A percentile compares a stretch with the other conserved stretches of the same genome.
phyloP scores from a whole-genome alignment of 2,329 filamentous ascomycete species.

The Metarhizium guizhouense region DNA sequence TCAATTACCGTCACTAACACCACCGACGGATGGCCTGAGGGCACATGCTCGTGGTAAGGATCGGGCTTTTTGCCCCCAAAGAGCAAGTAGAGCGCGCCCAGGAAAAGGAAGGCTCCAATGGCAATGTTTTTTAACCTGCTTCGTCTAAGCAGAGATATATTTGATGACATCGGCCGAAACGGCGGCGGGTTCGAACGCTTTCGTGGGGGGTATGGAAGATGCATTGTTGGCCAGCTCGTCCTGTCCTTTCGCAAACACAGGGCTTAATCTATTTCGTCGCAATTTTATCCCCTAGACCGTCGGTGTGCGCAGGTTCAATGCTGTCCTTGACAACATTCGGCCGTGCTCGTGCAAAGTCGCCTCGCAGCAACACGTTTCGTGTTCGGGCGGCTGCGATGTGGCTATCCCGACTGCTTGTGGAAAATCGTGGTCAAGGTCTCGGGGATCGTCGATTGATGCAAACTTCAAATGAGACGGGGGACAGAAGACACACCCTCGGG shows the following conservation, averaged over 20 bases:
- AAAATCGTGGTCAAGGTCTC: not conserved
- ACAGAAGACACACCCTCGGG: not conserved
- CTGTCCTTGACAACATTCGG: not conserved
- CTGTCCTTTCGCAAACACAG: not conserved
- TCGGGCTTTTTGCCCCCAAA: constrained; percentile 24
- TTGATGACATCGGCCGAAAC: constrained; percentile 54
- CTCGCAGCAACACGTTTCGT: not conserved
- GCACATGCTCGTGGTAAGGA: constrained; percentile 27
- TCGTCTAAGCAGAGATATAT: constrained; percentile 45
- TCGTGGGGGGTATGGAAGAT: constrained; percentile 81
- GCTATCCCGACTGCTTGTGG: not conserved
- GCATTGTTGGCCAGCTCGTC: constrained; percentile 47
- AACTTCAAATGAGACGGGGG: not conserved
- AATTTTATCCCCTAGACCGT: not conserved
- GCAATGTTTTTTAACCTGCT: constrained; percentile 53
- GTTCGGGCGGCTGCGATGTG: not conserved
- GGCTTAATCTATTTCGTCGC: not conserved
- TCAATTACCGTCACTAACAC: constrained; percentile 86
- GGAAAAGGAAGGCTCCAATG: constrained; percentile 41
- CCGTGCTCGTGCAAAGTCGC: not conserved
- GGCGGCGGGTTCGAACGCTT: constrained; percentile 71
- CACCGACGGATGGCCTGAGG: constrained; percentile 49
- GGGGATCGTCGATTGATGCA: not conserved
- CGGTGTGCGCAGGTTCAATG: not conserved
- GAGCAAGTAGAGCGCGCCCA: constrained; percentile 54